Percentiles rank a stretch among this genome's conserved stretches.
These are phyloP conservation scores for Thielaviopsis populi DNA, from an alignment of 2,329 filamentous ascomycete genomes.

Conservation along the genomic window DNA sequence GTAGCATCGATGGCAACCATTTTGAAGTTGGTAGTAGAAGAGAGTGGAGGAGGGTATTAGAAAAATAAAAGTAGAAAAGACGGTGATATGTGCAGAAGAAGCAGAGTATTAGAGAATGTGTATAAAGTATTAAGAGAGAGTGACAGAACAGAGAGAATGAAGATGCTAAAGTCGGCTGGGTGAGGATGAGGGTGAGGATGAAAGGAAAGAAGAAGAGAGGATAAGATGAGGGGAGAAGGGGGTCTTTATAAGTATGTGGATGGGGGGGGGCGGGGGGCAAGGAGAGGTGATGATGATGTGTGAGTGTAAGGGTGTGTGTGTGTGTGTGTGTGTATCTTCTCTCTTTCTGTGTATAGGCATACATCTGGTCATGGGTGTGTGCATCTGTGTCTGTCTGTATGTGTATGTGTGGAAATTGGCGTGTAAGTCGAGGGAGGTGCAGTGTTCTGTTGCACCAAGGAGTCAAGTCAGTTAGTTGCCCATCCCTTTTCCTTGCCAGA, in stretches of 20 bases:
- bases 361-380: neutral
- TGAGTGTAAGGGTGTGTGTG: neutral
- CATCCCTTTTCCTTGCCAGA: neutral
- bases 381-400: too few relatives aligned
- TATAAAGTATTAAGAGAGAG: neutral
- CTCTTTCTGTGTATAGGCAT: neutral
- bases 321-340: neutral
- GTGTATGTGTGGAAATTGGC: neutral
- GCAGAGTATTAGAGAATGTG: neutral
- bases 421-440: neutral
- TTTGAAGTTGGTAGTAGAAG: constrained; percentile 8
- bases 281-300: neutral
- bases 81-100: neutral
- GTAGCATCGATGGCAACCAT: constrained; percentile 14
- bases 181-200: constrained; percentile 16
- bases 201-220: neutral
- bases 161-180: constrained; percentile 10
- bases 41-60: neutral
- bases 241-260: constrained; percentile 13
- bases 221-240: neutral
- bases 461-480: neutral
- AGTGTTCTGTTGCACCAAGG: constrained; percentile 3
- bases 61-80: neutral
- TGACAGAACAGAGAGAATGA: neutral
- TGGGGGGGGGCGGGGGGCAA: neutral